Evolutionary conservation across 768 basidiomycete genomes (phyloP).

Genomic region (Kwoniella sp.): DNA sequence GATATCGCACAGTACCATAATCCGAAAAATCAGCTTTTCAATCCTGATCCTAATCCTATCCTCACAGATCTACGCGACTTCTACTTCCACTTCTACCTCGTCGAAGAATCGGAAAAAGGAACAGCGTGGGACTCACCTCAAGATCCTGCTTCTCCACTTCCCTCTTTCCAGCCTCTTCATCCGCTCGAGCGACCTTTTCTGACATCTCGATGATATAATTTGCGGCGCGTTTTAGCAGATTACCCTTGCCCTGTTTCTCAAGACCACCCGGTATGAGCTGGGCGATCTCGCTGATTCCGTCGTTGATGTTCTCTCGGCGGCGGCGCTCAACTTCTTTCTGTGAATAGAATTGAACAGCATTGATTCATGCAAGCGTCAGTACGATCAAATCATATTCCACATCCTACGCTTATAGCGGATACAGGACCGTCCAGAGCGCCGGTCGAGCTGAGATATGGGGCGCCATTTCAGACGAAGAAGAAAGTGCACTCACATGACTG

Average conservation of each 20-base stretch:
- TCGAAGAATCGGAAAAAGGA: no score
- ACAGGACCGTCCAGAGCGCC: no score
- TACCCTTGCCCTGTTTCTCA: constrained; percentile 71
- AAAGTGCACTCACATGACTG: constrained; percentile 49
- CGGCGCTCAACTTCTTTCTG: constrained; percentile 99
- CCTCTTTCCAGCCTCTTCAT: constrained; percentile 27
- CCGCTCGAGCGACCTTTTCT: constrained; percentile 77
- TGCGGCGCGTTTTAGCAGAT: constrained; percentile 82
- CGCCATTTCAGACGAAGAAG: no score
- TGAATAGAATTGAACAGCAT: constrained; percentile 48
- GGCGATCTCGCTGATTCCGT: constrained; percentile 89
- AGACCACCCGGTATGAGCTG: constrained; percentile 84
- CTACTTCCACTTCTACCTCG: no score
- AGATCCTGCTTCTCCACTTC: constrained; percentile 29
- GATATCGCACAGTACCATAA: no score
- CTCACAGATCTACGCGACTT: no score
- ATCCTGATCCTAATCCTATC: no score
- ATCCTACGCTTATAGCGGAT: no score
- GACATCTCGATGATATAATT: constrained; percentile 90
- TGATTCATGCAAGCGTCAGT: neutral
- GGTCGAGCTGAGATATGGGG: no score
- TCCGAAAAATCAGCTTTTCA: no score
- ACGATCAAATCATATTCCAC: no score
- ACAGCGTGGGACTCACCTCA: constrained; percentile 25
- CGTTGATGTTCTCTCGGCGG: constrained; percentile 91